Conservation (phyloP, 1,284 basidiomycete genomes). For the Sparassis latifolia region DNA sequence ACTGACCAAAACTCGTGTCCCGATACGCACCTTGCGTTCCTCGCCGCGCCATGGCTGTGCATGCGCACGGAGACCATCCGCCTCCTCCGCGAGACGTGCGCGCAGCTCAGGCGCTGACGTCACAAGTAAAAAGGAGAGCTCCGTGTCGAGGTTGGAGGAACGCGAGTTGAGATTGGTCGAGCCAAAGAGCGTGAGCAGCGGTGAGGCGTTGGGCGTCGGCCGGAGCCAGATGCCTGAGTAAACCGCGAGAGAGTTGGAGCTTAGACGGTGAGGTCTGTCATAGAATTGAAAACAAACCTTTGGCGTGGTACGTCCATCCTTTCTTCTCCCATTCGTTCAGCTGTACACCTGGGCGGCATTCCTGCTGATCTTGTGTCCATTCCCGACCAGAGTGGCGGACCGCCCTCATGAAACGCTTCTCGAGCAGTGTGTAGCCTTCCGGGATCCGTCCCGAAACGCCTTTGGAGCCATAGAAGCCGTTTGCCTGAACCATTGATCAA, state of each 20-base stretch:
- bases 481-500: constrained; percentile 52
- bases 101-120: constrained; percentile 47
- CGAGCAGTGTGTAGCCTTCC: constrained; percentile 89
- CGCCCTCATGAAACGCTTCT: constrained; percentile 77
- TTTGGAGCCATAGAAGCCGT: constrained; percentile 89
- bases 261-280: neutral
- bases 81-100: constrained; percentile 36
- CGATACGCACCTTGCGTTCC: constrained; percentile 63
- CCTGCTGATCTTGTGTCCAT: constrained; percentile 29
- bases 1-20: constrained; percentile 62
- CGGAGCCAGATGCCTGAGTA: constrained; percentile 81
- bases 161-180: constrained; percentile 95
- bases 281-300: constrained; percentile 52
- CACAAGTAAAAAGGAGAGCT: constrained; percentile 84
- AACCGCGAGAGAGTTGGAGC: too few species aligned
- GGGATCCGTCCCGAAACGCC: constrained; percentile 92
- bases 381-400: constrained; percentile 45
- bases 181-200: constrained; percentile 83
- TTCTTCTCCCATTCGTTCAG: constrained; percentile 83
- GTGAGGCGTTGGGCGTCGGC: constrained; percentile 42
- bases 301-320: constrained; percentile 99
- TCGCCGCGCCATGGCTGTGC: constrained; percentile 50
- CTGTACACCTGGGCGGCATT: constrained; percentile 44
- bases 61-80: constrained; percentile 40
- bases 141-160: constrained; percentile 87